Evolutionary conservation across 164 flowering plant species (phyloP).

Genomic region (Magnolia changhungtana): DNA sequence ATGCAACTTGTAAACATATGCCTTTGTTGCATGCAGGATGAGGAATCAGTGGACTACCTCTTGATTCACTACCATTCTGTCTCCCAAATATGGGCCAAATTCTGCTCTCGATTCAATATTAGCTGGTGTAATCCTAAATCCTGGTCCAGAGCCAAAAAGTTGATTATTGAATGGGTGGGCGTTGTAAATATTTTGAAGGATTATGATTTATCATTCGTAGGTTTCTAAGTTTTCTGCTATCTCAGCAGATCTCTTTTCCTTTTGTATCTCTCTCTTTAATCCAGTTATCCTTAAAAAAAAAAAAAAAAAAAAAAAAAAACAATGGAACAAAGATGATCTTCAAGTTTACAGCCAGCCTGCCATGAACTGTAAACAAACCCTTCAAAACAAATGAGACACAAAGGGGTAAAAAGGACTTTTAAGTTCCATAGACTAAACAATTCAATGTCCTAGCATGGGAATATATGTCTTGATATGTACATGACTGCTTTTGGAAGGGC

Average conservation of each 20-base stretch:
- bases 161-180: too few species aligned
- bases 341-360: slow-evolving; percentile 58
- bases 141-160: too few species aligned
- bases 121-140: too few species aligned
- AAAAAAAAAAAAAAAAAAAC: too few species aligned
- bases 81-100: too few species aligned
- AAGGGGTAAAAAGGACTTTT: not conserved
- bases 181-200: too few species aligned
- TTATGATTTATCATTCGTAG: not conserved
- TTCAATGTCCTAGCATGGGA: not conserved
- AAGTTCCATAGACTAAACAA: not conserved
- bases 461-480: not conserved
- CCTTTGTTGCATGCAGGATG: too few species aligned
- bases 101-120: too few species aligned
- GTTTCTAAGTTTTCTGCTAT: not conserved
- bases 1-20: too few species aligned
- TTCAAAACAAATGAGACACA: slow-evolving; percentile 6
- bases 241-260: not conserved
- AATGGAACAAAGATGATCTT: slow-evolving; percentile 88
- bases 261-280: not conserved
- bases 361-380: slow-evolving; percentile 26
- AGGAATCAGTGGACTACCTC: too few species aligned
- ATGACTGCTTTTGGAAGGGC: not conserved
- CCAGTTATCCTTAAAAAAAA: too few species aligned
- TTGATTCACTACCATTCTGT: too few species aligned